Base-by-base conservation (phyloP, 129 eudicot genomes). In the Artemisia argyi region DNA sequence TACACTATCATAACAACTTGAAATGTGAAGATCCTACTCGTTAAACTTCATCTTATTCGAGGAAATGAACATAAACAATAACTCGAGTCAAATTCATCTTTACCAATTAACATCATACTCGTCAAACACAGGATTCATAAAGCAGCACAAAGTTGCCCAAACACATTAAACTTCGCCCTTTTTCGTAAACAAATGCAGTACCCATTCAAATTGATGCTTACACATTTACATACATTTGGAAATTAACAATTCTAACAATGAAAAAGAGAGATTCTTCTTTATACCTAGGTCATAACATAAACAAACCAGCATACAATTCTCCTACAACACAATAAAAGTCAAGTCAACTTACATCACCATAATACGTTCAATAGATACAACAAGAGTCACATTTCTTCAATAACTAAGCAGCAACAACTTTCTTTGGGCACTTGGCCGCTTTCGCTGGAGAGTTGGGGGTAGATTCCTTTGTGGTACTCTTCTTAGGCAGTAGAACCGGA, bases 401-500 rank as follows among this genome's bases (percentile, higher is more conserved):
- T 16, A 61, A 30, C 64, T 78, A 77, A 65, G 76, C 24, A 17
- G 13, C 71, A 1, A 22, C 24, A 22, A 35, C 76, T 52, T 66
- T 79, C 73, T 73, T 77, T 0, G 82, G 91, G 0, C 86, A 83
- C 42, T 86, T 76, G 68, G 74, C 51, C 51, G 81, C 61, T 53
- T 83, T 86, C 24, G 77, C 35, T 0, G 79, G 82, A 3, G 93
- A 84, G n/a, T 42, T 84, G 3, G 83, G 20, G 3, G 83, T 19
- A 5, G 87, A 60, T 65, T 85, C 77, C 78, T 80, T 80, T 7
- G 84, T 30, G 5, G 81, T 80, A 59, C 82, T 87, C 24, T 80
- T 87, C 84, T 87, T 87, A 3, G 94, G 94, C 69, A 87, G 44
- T 12, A 87, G 80, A 18, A 87, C 80, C 2, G 90, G 90, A 66